phyloP scores from a whole-genome alignment of 495 filamentous ascomycete species.

The Stereocaulon alpinum region DNA sequence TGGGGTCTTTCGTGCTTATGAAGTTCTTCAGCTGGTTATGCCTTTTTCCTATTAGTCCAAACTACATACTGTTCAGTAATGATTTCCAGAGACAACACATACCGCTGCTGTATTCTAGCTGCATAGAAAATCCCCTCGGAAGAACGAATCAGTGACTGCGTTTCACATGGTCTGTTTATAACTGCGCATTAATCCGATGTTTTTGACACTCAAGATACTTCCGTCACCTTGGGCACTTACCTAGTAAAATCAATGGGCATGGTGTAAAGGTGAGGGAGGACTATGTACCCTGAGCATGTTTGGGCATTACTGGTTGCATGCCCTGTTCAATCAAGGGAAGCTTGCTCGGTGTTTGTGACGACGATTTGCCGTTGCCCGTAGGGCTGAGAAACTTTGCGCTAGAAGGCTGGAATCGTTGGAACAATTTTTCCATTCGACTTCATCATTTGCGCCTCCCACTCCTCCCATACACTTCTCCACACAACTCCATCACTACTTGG shows the following conservation, averaged over 20 bases:
- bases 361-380: neutral
- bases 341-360: neutral
- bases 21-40: slow-evolving; percentile 90
- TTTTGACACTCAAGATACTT: neutral
- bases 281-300: neutral
- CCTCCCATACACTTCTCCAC: neutral
- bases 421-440: slow-evolving; percentile 1
- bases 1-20: slow-evolving; percentile 65
- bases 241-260: slow-evolving; percentile 20
- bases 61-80: neutral
- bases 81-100: slow-evolving; percentile 1
- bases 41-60: slow-evolving; percentile 33
- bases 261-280: neutral
- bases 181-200: slow-evolving; percentile 1
- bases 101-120: slow-evolving; percentile 53
- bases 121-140: slow-evolving; percentile 66
- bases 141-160: slow-evolving; percentile 48
- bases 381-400: neutral
- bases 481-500: neutral
- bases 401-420: neutral
- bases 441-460: neutral
- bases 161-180: slow-evolving; percentile 43
- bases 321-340: neutral
- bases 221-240: neutral
- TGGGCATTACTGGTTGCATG: slow-evolving; percentile 1